Base-by-base conservation (phyloP, 495 filamentous ascomycete genomes). In the Hypoxylon fuscum region DNA sequence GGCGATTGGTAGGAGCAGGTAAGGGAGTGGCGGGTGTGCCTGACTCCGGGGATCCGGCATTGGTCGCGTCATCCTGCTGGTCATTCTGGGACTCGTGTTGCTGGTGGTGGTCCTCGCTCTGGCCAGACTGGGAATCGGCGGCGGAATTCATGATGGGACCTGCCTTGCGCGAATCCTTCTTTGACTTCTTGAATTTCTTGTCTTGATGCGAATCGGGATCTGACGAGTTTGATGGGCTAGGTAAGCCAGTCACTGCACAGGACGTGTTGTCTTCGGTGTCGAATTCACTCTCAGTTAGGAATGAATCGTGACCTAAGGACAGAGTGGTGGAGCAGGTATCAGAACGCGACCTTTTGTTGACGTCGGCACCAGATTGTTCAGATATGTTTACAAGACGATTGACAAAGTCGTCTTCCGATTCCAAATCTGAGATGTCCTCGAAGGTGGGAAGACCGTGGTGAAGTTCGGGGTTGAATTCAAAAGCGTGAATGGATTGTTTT, bases 361-460 rank as follows among this genome's bases (percentile, higher is more conserved):
- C 77, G 71, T 85, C 88, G 37, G 81, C 79, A 25, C 79, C 80
- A 29, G 85, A 73, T n/a, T 71, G 59, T n/a, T 74, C 77, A 23
- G 63, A 64, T 64, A 92, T 88, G 55, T 88, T 87, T 56, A 93
- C 88, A 7, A 96, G 81, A 42, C 86, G 85, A 74, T 85, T 88
- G 53, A 88, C 85, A 66, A 96, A 89, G 64, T 96, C 92, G 80
- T 95, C 92, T 31, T 97, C 94, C 0, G 90, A 94, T 74, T 97
- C 95, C 46, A 97, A 84, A 65, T 96, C 94, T 17, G 92, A 94
- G 55, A 96, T 84, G 58, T 91, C 89, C 68, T 96, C 90, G 58
- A 97, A 94, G 31, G 79, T 79, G 1, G 89, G 88, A 22, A 94
- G 81, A n/a, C 83, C 84, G 78, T 82, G 81, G 62, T 85, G 77